These are phyloP conservation scores for Metschnikowia bowlesiae DNA, from an alignment of 805 yeast species.

Conservation along the genomic window DNA sequence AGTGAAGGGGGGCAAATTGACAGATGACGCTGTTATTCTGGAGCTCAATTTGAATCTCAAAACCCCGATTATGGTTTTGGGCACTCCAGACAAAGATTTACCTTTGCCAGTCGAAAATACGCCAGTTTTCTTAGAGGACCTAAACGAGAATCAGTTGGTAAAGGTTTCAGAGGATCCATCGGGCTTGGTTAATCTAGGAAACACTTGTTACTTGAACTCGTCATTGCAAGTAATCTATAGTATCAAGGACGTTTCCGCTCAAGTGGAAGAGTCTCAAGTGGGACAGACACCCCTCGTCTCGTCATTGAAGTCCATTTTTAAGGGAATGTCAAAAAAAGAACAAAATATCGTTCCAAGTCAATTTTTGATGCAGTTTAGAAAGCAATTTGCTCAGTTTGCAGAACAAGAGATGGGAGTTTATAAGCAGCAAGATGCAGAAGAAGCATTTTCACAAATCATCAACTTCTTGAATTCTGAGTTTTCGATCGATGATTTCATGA, in stretches of 20 bases:
- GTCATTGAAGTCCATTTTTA: constrained; percentile 43
- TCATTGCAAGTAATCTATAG: constrained; percentile 55
- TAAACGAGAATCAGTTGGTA: constrained; percentile 42
- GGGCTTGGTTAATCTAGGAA: constrained; percentile 67
- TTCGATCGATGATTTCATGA: constrained; percentile 55
- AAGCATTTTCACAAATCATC: constrained; percentile 79
- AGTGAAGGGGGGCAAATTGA: constrained; percentile 83
- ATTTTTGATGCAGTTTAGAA: constrained; percentile 62
- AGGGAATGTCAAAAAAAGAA: constrained; percentile 42
- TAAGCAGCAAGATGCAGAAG: constrained; percentile 99
- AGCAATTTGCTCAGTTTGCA: constrained; percentile 80
- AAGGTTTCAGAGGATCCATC: constrained; percentile 48
- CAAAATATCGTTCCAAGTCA: constrained; percentile 60
- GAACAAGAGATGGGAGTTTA: constrained; percentile 72
- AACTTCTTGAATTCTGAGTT: constrained; percentile 45
- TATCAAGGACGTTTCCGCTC: constrained; percentile 39
- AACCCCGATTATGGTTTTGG: constrained; percentile 80
- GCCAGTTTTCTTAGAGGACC: constrained; percentile 65
- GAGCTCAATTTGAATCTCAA: constrained; percentile 55
- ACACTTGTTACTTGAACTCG: constrained; percentile 74
- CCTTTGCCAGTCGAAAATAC: constrained; percentile 49
- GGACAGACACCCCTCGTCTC: constrained; percentile 19
- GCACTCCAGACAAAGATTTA: constrained; percentile 73
- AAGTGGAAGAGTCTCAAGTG: constrained; percentile 13
- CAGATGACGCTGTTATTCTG: constrained; percentile 58